phyloP scores from a whole-genome alignment of 805 yeast species.

The Myxozyma sirexii region DNA sequence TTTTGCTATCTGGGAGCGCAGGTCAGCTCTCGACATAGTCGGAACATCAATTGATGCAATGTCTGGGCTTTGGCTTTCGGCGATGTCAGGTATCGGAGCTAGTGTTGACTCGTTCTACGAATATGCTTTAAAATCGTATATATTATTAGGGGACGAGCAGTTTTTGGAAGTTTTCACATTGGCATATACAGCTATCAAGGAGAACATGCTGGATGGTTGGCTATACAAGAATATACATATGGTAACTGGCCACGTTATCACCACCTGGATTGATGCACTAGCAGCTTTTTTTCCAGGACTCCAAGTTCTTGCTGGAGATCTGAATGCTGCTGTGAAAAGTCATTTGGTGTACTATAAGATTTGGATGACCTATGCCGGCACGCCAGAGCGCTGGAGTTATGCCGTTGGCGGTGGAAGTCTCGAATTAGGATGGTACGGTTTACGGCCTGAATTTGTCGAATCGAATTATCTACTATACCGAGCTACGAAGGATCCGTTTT shows the following conservation, averaged over 20 bases:
- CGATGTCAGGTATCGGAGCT: slow-evolving; percentile 82
- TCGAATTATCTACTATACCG: slow-evolving; percentile 80
- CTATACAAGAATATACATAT: slow-evolving; percentile 60
- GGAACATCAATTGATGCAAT: slow-evolving; percentile 77
- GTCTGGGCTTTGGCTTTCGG: slow-evolving; percentile 57
- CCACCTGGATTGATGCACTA: slow-evolving; percentile 81
- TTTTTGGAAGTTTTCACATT: slow-evolving; percentile 57
- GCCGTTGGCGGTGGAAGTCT: slow-evolving; percentile 30
- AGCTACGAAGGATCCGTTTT: slow-evolving; percentile 86
- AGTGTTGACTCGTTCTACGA: slow-evolving; percentile 90
- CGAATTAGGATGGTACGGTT: slow-evolving; percentile 70
- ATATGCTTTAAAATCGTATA: slow-evolving; percentile 75
- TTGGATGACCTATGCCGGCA: slow-evolving; percentile 77
- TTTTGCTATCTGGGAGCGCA: slow-evolving; percentile 67
- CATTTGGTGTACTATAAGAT: slow-evolving; percentile 69
- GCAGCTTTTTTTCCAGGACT: slow-evolving; percentile 90
- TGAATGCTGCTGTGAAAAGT: slow-evolving; percentile 61
- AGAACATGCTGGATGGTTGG: slow-evolving; percentile 57
- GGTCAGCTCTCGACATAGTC: slow-evolving; percentile 63
- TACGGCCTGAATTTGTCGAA: slow-evolving; percentile 90
- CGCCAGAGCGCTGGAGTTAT: slow-evolving; percentile 87
- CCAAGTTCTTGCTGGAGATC: slow-evolving; percentile 74
- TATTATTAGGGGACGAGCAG: slow-evolving; percentile 66
- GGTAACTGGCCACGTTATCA: slow-evolving; percentile 51
- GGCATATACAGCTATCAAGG: slow-evolving; percentile 61